Evolutionary conservation across 2,329 filamentous ascomycete genomes (phyloP).

Genomic region (Myriosclerotinia scirpicola): DNA sequence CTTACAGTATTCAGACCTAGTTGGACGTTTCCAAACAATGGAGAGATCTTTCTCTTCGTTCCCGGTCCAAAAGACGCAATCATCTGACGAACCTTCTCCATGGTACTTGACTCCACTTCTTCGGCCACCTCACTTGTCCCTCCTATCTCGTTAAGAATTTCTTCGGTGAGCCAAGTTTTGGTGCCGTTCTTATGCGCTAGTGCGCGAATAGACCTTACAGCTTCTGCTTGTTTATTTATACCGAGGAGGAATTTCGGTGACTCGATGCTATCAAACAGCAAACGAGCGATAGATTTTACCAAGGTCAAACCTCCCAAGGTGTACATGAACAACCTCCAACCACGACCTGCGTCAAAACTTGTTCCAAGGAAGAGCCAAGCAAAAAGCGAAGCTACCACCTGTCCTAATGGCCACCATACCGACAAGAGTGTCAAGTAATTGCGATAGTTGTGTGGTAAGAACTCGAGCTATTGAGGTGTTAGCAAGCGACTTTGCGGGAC

Average conservation of each 20-base stretch:
- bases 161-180: slow-evolving; percentile 75
- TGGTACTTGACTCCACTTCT: slow-evolving; percentile 25
- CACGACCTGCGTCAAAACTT: slow-evolving; percentile 53
- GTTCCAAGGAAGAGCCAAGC: slow-evolving; percentile 74
- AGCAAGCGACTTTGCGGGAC: neutral
- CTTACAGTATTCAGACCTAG: slow-evolving; percentile 50
- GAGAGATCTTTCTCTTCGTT: slow-evolving; percentile 63
- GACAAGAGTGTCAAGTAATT: slow-evolving; percentile 77
- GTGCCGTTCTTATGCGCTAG: slow-evolving; percentile 70
- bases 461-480: slow-evolving; percentile 56
- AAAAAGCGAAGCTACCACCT: slow-evolving; percentile 68
- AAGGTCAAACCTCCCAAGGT: slow-evolving; percentile 73
- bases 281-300: slow-evolving; percentile 74
- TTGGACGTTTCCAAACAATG: slow-evolving; percentile 60
- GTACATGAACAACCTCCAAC: slow-evolving; percentile 74
- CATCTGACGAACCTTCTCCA: slow-evolving; percentile 43
- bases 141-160: slow-evolving; percentile 60
- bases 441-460: slow-evolving; percentile 72
- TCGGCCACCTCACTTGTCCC: slow-evolving; percentile 37
- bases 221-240: slow-evolving; percentile 73
- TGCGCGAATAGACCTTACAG: slow-evolving; percentile 75
- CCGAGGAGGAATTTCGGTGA: slow-evolving; percentile 82
- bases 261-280: slow-evolving; percentile 78
- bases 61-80: slow-evolving; percentile 55
- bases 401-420: slow-evolving; percentile 83